These are phyloP conservation scores for Ceratocystiopsis minuta DNA, from an alignment of 2,329 filamentous ascomycete genomes.

Conservation along the genomic window DNA sequence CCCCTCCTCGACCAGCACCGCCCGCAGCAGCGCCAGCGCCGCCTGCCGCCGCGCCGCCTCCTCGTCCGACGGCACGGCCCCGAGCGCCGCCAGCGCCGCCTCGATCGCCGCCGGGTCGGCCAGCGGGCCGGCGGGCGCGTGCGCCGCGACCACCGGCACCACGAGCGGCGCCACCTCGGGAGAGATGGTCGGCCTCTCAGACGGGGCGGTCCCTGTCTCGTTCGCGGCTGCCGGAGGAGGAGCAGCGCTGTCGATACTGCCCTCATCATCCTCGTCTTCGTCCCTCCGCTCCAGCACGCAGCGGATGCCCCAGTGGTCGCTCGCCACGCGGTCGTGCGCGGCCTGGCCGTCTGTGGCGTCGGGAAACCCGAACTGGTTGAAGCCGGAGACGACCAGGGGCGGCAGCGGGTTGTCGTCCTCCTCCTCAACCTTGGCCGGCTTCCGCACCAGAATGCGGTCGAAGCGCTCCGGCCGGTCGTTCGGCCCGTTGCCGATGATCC, in stretches of 20 bases:
- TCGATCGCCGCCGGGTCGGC: constrained; percentile 18
- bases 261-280: not conserved
- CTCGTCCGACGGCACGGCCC: constrained; percentile 26
- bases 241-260: no score
- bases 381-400: constrained; percentile 22
- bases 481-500: constrained; percentile 25
- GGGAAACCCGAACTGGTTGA: constrained; percentile 39
- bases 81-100: constrained; percentile 18
- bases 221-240: not conserved
- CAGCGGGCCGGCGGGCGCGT: constrained; percentile 14
- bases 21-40: constrained; percentile 7
- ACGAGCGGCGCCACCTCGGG: constrained; percentile 11
- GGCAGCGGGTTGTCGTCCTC: constrained; percentile 14
- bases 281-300: constrained; percentile 18
- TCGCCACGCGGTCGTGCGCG: constrained; percentile 18
- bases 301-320: constrained; percentile 42
- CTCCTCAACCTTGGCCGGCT: not conserved
- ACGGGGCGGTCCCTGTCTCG: not conserved
- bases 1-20: not conserved
- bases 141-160: constrained; percentile 17
- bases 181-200: constrained; percentile 1
- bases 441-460: constrained; percentile 40
- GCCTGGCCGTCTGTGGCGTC: constrained; percentile 4
- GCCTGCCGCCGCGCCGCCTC: constrained; percentile 17
- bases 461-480: constrained; percentile 45